Conservation (phyloP, 1,284 basidiomycete genomes). For the Pholiota adiposa region DNA sequence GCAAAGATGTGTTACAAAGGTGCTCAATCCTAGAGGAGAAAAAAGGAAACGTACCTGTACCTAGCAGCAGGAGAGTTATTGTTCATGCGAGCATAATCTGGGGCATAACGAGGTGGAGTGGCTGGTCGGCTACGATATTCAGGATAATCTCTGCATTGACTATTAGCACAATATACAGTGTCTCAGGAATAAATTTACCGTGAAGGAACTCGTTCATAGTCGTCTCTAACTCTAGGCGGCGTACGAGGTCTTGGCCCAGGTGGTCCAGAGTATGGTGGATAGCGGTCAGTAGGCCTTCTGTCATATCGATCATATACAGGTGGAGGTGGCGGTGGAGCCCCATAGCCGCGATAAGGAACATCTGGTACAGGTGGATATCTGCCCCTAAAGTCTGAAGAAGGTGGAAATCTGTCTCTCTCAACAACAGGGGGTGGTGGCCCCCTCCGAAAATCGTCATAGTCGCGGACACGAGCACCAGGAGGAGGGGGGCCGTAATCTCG, state of each 20-base stretch:
- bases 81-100: constrained; percentile 55
- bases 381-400: constrained; percentile 42
- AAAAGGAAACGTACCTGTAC: constrained; percentile 51
- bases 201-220: constrained; percentile 51
- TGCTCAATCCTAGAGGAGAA: neutral
- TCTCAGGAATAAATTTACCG: constrained; percentile 26
- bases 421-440: constrained; percentile 47
- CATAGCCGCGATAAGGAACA: constrained; percentile 43
- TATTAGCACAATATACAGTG: constrained; percentile 7
- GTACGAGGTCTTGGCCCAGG: constrained; percentile 54
- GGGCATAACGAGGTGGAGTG: constrained; percentile 56
- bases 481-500: constrained; percentile 61
- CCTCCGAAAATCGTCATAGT: constrained; percentile 71
- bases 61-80: constrained; percentile 42
- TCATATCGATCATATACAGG: constrained; percentile 68
- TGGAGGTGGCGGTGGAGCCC: constrained; percentile 47
- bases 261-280: constrained; percentile 43
- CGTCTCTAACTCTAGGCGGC: constrained; percentile 62
- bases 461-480: constrained; percentile 51
- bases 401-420: constrained; percentile 51
- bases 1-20: constrained; percentile 12
- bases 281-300: constrained; percentile 48
- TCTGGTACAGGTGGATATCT: constrained; percentile 61
- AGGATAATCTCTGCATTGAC: constrained; percentile 38
- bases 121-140: constrained; percentile 59